phyloP scores from a whole-genome alignment of 148 eudicot genomes.

The Amaranthus hypochondriacus region DNA sequence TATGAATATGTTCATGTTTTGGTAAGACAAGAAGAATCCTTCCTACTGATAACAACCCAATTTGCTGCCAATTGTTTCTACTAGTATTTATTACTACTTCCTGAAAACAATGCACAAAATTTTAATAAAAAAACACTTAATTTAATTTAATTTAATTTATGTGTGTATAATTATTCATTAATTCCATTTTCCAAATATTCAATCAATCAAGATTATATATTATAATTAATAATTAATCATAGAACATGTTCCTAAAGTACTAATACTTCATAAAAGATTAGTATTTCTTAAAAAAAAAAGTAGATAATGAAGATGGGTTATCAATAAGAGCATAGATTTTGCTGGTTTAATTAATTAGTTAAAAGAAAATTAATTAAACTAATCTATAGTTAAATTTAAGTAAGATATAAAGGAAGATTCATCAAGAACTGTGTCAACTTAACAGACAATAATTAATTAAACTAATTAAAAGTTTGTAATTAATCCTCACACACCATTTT shows the following conservation, averaged over 20 bases:
- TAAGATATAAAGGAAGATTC: not conserved
- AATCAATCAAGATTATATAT: not conserved
- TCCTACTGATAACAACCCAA: conserved; percentile 11
- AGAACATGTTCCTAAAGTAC: conserved; percentile 12
- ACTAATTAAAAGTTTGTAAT: conserved; percentile 8
- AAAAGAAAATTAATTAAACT: not conserved
- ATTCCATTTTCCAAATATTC: conserved; percentile 16
- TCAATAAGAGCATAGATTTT: not conserved
- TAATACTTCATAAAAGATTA: not conserved
- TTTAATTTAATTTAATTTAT: conserved; percentile 6
- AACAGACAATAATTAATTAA: not conserved
- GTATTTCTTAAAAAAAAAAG: not conserved
- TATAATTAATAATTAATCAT: not conserved
- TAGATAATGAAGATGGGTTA: conserved; percentile 2
- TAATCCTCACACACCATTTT: conserved; percentile 15
- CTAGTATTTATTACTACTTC: conserved; percentile 15
- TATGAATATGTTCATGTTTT: conserved; percentile 19
- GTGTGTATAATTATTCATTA: not conserved
- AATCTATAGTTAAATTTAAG: not conserved
- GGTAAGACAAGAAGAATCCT: conserved; percentile 26
- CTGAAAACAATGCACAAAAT: conserved; percentile 33
- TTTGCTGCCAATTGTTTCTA: conserved; percentile 14
- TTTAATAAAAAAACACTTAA: not conserved
- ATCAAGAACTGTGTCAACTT: conserved; percentile 7
- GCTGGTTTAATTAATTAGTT: not conserved